A percentile compares a stretch with the other conserved stretches of the same genome.
These are phyloP conservation scores for Leccinum huronense DNA, from an alignment of 1,284 basidiomycete genomes.

Conservation along the genomic window DNA sequence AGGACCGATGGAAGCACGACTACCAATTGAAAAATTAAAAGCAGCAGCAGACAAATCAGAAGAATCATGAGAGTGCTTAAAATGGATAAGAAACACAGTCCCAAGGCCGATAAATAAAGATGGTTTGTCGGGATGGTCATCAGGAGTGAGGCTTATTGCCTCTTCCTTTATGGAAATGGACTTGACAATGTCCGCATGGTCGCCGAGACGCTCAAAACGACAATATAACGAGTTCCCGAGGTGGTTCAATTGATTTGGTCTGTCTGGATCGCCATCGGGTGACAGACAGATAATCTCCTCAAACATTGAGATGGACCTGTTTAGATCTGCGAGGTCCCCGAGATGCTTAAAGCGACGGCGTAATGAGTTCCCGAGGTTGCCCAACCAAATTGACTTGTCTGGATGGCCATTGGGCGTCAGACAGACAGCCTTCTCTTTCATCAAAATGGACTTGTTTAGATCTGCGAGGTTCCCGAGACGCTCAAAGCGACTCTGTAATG, in stretches of 20 bases:
- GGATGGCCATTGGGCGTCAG: neutral
- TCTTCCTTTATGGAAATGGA: neutral
- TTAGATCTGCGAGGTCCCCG: neutral
- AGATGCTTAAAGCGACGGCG: neutral
- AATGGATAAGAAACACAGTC: neutral
- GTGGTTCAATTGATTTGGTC: neutral
- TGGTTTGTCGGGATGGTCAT: neutral
- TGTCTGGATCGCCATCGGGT: neutral
- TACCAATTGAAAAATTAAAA: neutral
- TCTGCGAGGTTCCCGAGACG: neutral
- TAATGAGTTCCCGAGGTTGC: neutral
- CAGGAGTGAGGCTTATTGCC: neutral
- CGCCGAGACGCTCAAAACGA: neutral
- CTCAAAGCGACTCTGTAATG: neutral
- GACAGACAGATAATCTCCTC: neutral
- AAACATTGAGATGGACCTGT: neutral
- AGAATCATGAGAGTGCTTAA: neutral
- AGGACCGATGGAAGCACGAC: neutral
- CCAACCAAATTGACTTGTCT: neutral
- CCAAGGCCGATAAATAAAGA: neutral
- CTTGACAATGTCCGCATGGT: neutral
- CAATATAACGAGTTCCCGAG: neutral
- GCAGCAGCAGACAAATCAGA: neutral
- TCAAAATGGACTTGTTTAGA: neutral
- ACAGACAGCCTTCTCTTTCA: neutral